phyloP scores from a whole-genome alignment of 2,329 filamentous ascomycete genomes.

The Setomelanomma holmii region DNA sequence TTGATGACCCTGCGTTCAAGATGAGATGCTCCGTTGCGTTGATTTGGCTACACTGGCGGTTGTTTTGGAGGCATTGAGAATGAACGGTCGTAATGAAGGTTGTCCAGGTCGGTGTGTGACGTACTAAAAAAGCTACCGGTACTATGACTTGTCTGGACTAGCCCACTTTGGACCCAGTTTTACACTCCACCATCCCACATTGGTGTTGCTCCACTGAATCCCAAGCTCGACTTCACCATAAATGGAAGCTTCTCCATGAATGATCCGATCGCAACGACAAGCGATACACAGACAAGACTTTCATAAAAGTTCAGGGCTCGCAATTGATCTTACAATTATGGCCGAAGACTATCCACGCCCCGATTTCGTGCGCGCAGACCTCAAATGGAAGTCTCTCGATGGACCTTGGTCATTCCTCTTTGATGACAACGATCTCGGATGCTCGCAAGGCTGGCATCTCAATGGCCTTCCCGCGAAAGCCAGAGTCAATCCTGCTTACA shows the following conservation, averaged over 20 bases:
- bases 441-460: conserved; percentile 61
- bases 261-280: background rate
- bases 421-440: conserved; percentile 68
- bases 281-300: too few relatives aligned
- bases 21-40: too few relatives aligned
- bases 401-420: conserved; percentile 70
- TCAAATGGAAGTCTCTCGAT: conserved; percentile 68
- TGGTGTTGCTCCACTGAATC: background rate
- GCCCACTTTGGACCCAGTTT: background rate
- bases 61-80: too few relatives aligned
- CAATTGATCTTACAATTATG: conserved; percentile 1
- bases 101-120: too few relatives aligned
- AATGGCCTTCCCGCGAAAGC: conserved; percentile 57
- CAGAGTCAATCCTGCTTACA: conserved; percentile 25
- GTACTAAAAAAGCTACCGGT: background rate
- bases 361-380: conserved; percentile 64
- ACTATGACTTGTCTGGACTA: background rate
- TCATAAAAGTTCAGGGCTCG: too few relatives aligned
- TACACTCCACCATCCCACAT: conserved; percentile 4
- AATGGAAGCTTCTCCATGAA: background rate
- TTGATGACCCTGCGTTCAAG: too few relatives aligned
- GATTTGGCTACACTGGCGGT: too few relatives aligned
- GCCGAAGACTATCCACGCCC: conserved; percentile 64
- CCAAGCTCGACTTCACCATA: conserved; percentile 1
- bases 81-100: too few relatives aligned